Evolutionary conservation across 2,329 filamentous ascomycete species (phyloP), one percentile per base, ranked within the genome.

Genomic region (Pyrenophora seminiperda): DNA sequence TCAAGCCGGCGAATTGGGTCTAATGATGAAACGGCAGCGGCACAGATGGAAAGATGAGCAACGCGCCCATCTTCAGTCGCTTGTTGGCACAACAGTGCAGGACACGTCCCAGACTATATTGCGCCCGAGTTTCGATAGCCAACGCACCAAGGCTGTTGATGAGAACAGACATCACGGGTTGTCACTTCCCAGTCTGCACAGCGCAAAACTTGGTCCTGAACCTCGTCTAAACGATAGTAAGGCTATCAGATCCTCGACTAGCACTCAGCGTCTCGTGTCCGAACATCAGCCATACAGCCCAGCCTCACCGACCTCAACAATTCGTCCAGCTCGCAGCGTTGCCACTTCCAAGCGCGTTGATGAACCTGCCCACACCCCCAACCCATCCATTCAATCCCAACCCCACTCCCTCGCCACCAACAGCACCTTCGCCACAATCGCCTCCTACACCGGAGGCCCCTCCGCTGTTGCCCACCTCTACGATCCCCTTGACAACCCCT

Each of bases 1-100:
- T 5, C 41, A 59, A 4, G 65, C 65, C 2, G 62, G 60, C 22
- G 51, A 63, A 18, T 19, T 68, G 4, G 67, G 66, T 13, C 31
- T 58, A 33, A 41, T 62, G 22, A 33, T 71, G 38, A 65, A 59
- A 39, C 37, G 22, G 15, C 6, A 59, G 13, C 24, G 55, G 4
- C 31, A 31, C 14, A 44, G 53, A 14, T 50, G 54, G 50, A 56
- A 52, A 38, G 38, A 42, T 11, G 37, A 41, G 24, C 40, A 45
- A 36, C 27, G 29, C 1, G 19, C 15, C 7, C 32, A 37, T 10
- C 34, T 15, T 32, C 20, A 32, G 20, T 18, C 18, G 6, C 41
- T 34, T 14, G 24, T 33, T 18, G 34, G 6, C 2, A 24, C 13
- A n/a, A 31, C 41, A 29, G 19, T 13, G 20, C 17, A 38, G 13